phyloP scores from a whole-genome alignment of 306 rosid species.

The Cucurbita argyrosperma region DNA sequence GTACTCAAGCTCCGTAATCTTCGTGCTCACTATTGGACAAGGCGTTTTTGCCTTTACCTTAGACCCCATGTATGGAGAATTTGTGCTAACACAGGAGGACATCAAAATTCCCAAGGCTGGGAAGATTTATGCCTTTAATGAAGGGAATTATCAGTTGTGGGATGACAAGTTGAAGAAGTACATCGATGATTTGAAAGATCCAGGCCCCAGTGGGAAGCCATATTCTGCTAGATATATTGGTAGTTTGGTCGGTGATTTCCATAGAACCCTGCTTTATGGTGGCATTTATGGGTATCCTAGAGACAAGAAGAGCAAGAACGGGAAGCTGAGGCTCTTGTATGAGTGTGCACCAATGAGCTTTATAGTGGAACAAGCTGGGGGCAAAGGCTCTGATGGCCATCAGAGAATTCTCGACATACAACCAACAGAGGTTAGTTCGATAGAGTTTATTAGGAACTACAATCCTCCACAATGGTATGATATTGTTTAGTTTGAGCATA shows the following conservation, averaged over 20 bases:
- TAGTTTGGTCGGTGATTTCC: slow-evolving; percentile 90
- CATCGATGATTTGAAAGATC: slow-evolving; percentile 80
- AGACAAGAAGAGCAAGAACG: slow-evolving; percentile 91
- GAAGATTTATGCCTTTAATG: slow-evolving; percentile 82
- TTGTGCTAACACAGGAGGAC: slow-evolving; percentile 71
- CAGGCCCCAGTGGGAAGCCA: slow-evolving; percentile 87
- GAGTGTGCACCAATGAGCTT: slow-evolving; percentile 99
- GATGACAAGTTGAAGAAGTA: slow-evolving; percentile 87
- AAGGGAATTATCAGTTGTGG: slow-evolving; percentile 93
- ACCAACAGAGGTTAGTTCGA: slow-evolving; percentile 63
- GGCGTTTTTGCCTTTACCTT: slow-evolving; percentile 73
- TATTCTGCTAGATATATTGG: slow-evolving; percentile 94
- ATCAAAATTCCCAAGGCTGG: slow-evolving; percentile 77
- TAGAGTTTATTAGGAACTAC: too few species aligned
- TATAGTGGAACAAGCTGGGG: slow-evolving; percentile 95
- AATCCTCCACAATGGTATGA: too few species aligned
- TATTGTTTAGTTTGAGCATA: too few species aligned
- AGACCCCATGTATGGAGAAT: slow-evolving; percentile 90
- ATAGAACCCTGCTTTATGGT: slow-evolving; percentile 76
- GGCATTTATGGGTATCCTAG: slow-evolving; percentile 96
- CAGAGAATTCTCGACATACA: slow-evolving; percentile 76
- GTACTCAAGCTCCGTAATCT: slow-evolving; percentile 90
- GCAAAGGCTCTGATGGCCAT: slow-evolving; percentile 89
- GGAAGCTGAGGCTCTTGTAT: slow-evolving; percentile 83
- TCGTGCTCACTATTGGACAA: slow-evolving; percentile 69